These are phyloP conservation scores for Rhododendron williamsianum DNA, from an alignment of 148 eudicot species.

Conservation along the genomic window DNA sequence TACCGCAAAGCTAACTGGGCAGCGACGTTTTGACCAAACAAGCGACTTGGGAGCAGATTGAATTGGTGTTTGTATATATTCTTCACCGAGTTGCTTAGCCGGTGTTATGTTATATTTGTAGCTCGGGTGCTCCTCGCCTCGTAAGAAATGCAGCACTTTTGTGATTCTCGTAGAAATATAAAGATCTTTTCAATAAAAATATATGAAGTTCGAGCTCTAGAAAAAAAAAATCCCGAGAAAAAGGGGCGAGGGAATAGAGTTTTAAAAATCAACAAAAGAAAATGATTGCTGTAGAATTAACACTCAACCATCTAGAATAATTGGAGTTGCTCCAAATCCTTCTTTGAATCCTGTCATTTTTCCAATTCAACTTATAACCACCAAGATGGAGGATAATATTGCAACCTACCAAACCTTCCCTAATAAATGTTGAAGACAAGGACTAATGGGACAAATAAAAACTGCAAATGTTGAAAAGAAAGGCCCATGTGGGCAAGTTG, in stretches of 20 bases:
- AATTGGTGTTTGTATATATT: neutral
- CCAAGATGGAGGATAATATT: neutral
- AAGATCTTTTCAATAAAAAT: too few species aligned
- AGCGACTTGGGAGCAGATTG: neutral
- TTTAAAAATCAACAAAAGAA: neutral
- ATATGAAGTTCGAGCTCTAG: neutral
- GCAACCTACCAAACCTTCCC: neutral
- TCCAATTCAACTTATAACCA: neutral
- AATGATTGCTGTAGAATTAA: neutral
- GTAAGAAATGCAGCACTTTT: neutral
- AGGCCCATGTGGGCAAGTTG: neutral
- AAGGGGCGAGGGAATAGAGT: neutral
- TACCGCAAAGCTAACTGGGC: neutral
- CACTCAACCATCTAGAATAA: neutral
- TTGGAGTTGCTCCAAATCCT: neutral
- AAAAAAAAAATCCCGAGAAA: too few species aligned
- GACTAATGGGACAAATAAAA: neutral
- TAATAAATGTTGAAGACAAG: neutral
- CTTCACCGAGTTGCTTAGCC: neutral
- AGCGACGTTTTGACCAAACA: neutral
- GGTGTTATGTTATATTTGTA: neutral
- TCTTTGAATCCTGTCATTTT: neutral
- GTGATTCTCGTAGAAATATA: neutral
- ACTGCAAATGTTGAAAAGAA: too few species aligned
- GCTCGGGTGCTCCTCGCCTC: neutral